Evolutionary conservation across 805 yeast species (phyloP), one percentile per base, ranked within the genome.

Genomic region (Cyberlindnera misumaiensis): DNA sequence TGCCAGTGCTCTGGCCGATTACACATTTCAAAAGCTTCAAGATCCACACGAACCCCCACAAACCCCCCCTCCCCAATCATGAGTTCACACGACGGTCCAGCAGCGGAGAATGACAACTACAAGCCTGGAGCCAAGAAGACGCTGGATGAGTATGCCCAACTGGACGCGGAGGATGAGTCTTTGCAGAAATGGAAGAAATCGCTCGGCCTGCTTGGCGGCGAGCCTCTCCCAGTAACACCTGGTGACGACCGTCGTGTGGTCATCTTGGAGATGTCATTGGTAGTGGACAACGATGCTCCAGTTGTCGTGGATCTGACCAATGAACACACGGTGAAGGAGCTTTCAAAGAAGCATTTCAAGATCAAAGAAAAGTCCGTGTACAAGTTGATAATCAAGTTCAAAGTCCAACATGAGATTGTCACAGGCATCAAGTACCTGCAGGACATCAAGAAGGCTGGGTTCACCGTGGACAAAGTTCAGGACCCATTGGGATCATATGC

Each of bases 401-500:
- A 87, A 48, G 82, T 89, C 26, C 96, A 88, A 61, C 90, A 83
- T 53, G 94, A 85, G 58, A 85, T 89, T 48, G 80, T 89, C 51
- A 88, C 96, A 2, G 97, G 97, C 1, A 73, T 89, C 56, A 80
- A 82, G 57, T 89, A 88, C 59, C 72, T 85, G 47, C 96, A 86
- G 60, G 77, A 76, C 14, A 82, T 87, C 46, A 87, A 86, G 62
- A 84, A 88, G 58, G 78, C 89, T 2, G 96, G 95, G 26, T 83
- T 89, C 45, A 75, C 89, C 18, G 86, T 89, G 30, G 95, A 86
- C 57, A 85, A 82, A 56, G 64, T 80, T 31, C 94, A 85, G 47
- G 95, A 87, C 59, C 93, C 89, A 32, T 72, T 87, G 57, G 97
- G 97, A 4, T 80, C 93, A 4, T 89, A 80, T 59, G 89, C 95